Percentiles rank a stretch among this genome's conserved stretches.
phyloP scores from a whole-genome alignment of 78 protist genomes.

The Cavenderia fasciculata region DNA sequence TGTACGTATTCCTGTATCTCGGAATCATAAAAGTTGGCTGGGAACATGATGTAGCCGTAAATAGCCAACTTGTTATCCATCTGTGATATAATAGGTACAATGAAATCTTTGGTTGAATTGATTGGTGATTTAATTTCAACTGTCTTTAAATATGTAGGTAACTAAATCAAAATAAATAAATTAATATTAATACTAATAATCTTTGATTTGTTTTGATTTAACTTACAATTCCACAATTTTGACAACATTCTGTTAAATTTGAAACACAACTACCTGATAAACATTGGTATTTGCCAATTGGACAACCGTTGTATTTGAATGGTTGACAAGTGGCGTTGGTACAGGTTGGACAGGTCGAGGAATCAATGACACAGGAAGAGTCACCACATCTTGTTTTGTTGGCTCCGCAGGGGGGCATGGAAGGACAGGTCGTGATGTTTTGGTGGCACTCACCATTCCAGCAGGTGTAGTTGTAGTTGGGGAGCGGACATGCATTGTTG shows the following conservation, averaged over 20 bases:
- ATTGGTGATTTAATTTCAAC: constrained; percentile 25
- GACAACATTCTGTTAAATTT: constrained; percentile 7
- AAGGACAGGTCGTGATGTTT: background rate
- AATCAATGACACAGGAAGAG: background rate
- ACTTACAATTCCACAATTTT: background rate
- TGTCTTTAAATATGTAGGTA: background rate
- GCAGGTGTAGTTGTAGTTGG: background rate
- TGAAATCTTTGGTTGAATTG: background rate
- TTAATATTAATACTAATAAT: background rate
- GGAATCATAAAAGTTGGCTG: background rate
- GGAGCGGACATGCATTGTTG: background rate
- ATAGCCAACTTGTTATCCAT: background rate
- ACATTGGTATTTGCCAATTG: constrained; percentile 37
- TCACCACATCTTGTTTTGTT: constrained; percentile 8
- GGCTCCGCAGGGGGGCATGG: background rate
- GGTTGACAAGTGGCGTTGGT: background rate
- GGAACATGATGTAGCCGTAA: constrained; percentile 22
- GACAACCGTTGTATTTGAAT: constrained; percentile 32
- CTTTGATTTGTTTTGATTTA: background rate
- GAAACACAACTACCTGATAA: constrained; percentile 4
- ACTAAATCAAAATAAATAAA: background rate
- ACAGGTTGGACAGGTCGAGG: background rate
- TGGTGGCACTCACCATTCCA: background rate
- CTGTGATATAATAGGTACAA: constrained; percentile 13
- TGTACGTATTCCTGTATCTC: background rate